Evolutionary conservation across 305 asterid species (phyloP), one percentile per base, ranked within the genome.

Genomic region (Fraxinus greggii): DNA sequence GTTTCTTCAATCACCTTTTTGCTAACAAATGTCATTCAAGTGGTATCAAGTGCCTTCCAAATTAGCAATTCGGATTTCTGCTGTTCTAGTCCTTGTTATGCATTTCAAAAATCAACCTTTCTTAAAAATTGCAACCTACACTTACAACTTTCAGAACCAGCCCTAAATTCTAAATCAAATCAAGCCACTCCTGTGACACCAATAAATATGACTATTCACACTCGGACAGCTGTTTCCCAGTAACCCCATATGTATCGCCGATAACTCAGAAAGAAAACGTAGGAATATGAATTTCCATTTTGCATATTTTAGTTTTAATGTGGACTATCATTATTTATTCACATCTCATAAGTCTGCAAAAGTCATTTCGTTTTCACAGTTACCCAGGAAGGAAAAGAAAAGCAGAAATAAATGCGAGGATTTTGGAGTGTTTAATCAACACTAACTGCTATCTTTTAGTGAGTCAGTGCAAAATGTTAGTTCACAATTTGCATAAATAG

Each of bases 81-180:
- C 72, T 13, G 75, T 72, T 85, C 40, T 70, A 29, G 24, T 5
- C 75, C 26, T 31, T 17, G 42, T 31, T 15, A 17, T 1, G 75
- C 75, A 70, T 59, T 77, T 61, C 29, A 9, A 67, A 78, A 76
- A 80, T 21, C 59, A 77, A 63, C 56, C 33, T 54, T 77, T 75
- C 35, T 40, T 5, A 29, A 79, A 23, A 76, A 7, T 69, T 79
- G 75, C 40, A 51, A 78, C 75, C 40, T 48, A 40, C 72, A 82
- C 54, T 17, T 80, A 77, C 80, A 85, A 69, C 81, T 81, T 78
- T 72, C 54, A 24, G 12, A 26, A 76, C 78, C 79, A 84, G 26
- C 86, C 76, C 24, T 54, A 70, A 69, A 32, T 78, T 8, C 48
- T 75, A 23, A 15, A 77, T 80, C 70, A 4, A 63, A 69, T 48